Percentiles rank a stretch among this genome's conserved stretches.
Conservation (phyloP, 2,329 filamentous ascomycete genomes). For the Aureobasidium pullulans region DNA sequence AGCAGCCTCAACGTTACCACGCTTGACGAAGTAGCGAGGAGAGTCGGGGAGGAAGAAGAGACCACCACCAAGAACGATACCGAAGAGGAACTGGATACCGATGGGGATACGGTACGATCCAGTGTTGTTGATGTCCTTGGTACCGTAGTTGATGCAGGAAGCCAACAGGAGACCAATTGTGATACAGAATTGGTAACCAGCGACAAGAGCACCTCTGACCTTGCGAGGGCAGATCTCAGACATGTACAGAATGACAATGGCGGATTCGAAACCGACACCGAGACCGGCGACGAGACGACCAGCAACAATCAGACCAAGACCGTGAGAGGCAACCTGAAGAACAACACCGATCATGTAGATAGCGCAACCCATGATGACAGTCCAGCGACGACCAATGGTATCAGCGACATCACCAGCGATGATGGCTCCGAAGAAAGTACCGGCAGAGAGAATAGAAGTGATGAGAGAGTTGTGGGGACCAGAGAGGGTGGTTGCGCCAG, state of each 20-base stretch:
- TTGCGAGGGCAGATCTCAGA: slow-evolving; percentile 68
- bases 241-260: slow-evolving; percentile 81
- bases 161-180: slow-evolving; percentile 67
- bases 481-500: slow-evolving; percentile 24
- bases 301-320: slow-evolving; percentile 57
- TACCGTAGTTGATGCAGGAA: slow-evolving; percentile 65
- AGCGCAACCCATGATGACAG: slow-evolving; percentile 61
- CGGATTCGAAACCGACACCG: slow-evolving; percentile 74
- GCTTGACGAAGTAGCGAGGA: slow-evolving; percentile 78
- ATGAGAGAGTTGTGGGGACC: slow-evolving; percentile 49
- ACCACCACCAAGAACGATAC: slow-evolving; percentile 63
- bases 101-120: slow-evolving; percentile 76
- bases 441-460: slow-evolving; percentile 65
- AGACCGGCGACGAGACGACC: slow-evolving; percentile 70
- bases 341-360: slow-evolving; percentile 60
- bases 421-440: slow-evolving; percentile 72
- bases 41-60: slow-evolving; percentile 76
- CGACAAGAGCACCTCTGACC: slow-evolving; percentile 72
- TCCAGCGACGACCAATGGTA: slow-evolving; percentile 63
- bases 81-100: slow-evolving; percentile 72
- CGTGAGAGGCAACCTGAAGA: slow-evolving; percentile 53
- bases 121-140: slow-evolving; percentile 53
- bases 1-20: slow-evolving; percentile 60
- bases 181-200: slow-evolving; percentile 77
- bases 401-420: slow-evolving; percentile 73